Percentiles rank a stretch among this genome's conserved stretches.
Evolutionary conservation across 2,329 filamentous ascomycete species (phyloP).

Genomic region (Hymenoscyphus fraxineus): DNA sequence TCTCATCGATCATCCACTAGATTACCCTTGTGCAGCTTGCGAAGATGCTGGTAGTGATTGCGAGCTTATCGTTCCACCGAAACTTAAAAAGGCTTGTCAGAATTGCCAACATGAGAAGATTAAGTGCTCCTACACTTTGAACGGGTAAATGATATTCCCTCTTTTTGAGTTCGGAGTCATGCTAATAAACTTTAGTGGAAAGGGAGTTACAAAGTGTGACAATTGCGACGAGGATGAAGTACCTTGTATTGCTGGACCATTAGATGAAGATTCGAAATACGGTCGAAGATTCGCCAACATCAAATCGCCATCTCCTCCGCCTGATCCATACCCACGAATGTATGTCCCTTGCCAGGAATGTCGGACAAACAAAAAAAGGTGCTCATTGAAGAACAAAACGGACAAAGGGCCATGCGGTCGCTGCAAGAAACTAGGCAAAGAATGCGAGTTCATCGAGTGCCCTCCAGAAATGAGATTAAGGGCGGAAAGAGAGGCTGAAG

Average conservation of each 20-base stretch:
- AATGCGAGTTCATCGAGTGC: neutral
- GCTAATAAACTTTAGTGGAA: constrained; percentile 12
- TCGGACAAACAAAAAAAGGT: neutral
- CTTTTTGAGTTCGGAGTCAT: neutral
- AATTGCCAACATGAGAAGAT: constrained; percentile 22
- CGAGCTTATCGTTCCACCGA: constrained; percentile 24
- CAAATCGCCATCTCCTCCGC: neutral
- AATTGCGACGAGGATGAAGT: constrained; percentile 19
- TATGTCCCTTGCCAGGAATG: constrained; percentile 1
- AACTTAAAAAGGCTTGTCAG: constrained; percentile 24
- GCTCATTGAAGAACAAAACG: neutral
- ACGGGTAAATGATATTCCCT: constrained; percentile 9
- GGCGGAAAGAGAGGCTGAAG: neutral
- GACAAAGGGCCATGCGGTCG: constrained; percentile 1
- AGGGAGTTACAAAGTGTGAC: constrained; percentile 21
- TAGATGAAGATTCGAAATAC: constrained; percentile 10
- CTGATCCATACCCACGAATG: neutral
- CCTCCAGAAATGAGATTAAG: neutral
- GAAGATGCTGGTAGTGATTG: constrained; percentile 23
- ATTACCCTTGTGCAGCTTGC: constrained; percentile 29
- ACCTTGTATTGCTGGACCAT: constrained; percentile 22
- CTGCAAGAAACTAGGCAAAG: neutral
- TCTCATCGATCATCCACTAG: constrained; percentile 22
- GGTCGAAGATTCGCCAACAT: constrained; percentile 6
- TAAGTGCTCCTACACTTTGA: constrained; percentile 21